Base-by-base conservation (phyloP, 2,329 filamentous ascomycete genomes). In the Botrytis cinerea region DNA sequence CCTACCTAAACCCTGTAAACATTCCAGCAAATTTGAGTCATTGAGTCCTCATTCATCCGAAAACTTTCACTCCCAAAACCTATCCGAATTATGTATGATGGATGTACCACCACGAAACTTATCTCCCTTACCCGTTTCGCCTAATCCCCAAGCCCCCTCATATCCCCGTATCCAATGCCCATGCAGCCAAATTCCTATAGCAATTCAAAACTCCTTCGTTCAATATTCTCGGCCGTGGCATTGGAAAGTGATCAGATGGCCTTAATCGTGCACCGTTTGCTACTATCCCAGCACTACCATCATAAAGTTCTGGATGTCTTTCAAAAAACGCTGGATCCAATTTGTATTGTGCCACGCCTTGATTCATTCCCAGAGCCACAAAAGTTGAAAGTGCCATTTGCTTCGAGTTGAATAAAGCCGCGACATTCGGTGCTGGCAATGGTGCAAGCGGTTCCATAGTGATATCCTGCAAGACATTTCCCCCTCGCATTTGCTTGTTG, bases 241-340 rank as follows among this genome's bases (percentile, higher is more conserved):
- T 57, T 18, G 16, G 1, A 43, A 10, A 68, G 4, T 40, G 35
- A 22, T 40, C 35, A 7, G 66, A n/a, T 68, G 68, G 62, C 57
- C 71, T 48, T 43, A 68, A 14, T 35, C 40, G 71, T 12, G n/a
- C 51, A 32, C 71, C 71, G 48, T 16, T 72, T 22, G 70, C 70
- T 38, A 68, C 22, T 28, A 72, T 35, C 6, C n/a, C 48, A 20
- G 48, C 25, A 28, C n/a, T 46, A n/a, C 22, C n/a, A 61, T 72
- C 62, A 61, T 68, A 68, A 25, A 72, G 62, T 68, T 72, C 71
- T n/a, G 71, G 71, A 68, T 72, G 62, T 6, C 62, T 43, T 38
- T 68, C 51, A 45, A 72, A 72, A 45, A 72, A 72, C 4, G 12
- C 28, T 4, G 71, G 32, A 60, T 60, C 71, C 22, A 72, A 22